Evolutionary conservation across 2,329 filamentous ascomycete species (phyloP).

Genomic region (Diaporthe capsici): DNA sequence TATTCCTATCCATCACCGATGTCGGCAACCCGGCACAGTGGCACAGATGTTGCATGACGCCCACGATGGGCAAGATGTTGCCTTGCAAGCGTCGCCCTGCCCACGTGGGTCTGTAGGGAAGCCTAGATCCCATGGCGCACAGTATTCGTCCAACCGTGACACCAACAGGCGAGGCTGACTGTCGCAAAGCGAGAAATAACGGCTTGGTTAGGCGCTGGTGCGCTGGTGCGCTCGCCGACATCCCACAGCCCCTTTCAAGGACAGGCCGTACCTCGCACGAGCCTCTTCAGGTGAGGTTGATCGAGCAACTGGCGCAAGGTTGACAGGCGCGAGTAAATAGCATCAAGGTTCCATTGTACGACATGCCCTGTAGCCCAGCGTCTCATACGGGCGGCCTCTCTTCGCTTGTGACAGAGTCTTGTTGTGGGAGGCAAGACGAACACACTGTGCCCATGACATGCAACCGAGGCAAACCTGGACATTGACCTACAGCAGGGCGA

Average conservation of each 20-base stretch:
- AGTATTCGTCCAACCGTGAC: not conserved
- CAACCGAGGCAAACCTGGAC: slow-evolving; percentile 21
- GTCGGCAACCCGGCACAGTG: not conserved
- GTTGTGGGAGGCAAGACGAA: slow-evolving; percentile 8
- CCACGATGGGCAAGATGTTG: not conserved
- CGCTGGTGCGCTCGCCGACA: not conserved
- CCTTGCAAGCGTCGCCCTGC: not conserved
- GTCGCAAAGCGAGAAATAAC: slow-evolving; percentile 16
- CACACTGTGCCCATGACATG: not conserved
- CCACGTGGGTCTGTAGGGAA: slow-evolving; percentile 8
- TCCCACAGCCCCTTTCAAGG: not conserved
- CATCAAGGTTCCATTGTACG: not conserved
- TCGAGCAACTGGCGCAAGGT: not conserved
- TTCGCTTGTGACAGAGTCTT: slow-evolving; percentile 7
- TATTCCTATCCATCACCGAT: not conserved
- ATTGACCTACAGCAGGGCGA: slow-evolving; percentile 11
- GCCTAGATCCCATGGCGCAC: not conserved
- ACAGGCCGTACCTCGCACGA: not conserved
- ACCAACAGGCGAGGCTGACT: slow-evolving; percentile 26
- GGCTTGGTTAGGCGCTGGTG: slow-evolving; percentile 4
- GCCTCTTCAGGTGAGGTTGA: slow-evolving; percentile 21
- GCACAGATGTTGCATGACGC: slow-evolving; percentile 5
- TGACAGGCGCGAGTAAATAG: slow-evolving; percentile 32
- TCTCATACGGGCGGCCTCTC: slow-evolving; percentile 5
- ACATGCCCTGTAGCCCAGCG: not conserved